Evolutionary conservation across 441 rosid genomes (phyloP).

Genomic region (Pelargonium fulgidum): DNA sequence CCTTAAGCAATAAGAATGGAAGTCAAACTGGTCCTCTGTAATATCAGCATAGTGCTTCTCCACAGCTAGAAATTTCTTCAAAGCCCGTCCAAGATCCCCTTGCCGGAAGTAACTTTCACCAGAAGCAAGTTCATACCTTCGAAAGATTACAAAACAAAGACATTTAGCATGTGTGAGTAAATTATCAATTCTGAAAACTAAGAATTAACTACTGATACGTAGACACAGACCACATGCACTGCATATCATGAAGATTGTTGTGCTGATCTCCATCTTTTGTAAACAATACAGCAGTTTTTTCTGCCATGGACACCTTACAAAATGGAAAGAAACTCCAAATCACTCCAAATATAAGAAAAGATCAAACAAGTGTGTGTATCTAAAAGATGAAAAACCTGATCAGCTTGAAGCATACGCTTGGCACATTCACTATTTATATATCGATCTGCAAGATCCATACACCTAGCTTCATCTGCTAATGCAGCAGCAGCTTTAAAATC

Average conservation of each 20-base stretch:
- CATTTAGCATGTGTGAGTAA: slow-evolving; percentile 4
- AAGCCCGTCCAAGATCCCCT: slow-evolving; percentile 91
- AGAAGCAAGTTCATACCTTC: slow-evolving; percentile 99
- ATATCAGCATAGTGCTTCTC: slow-evolving; percentile 99
- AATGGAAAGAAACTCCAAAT: slow-evolving; percentile 5
- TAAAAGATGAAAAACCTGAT: slow-evolving; percentile 57
- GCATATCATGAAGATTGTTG: slow-evolving; percentile 99
- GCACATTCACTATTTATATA: slow-evolving; percentile 95
- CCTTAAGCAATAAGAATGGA: slow-evolving; percentile 96
- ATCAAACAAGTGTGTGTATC: slow-evolving; percentile 1
- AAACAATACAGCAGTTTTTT: slow-evolving; percentile 91
- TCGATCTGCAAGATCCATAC: slow-evolving; percentile 99
- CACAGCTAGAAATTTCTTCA: slow-evolving; percentile 91
- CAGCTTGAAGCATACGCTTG: slow-evolving; percentile 98
- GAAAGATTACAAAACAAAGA: slow-evolving; percentile 12
- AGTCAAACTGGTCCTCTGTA: slow-evolving; percentile 97
- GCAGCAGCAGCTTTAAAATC: slow-evolving; percentile 88
- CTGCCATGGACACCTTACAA: slow-evolving; percentile 77
- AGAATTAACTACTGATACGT: slow-evolving; percentile 15
- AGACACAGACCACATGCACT: slow-evolving; percentile 96
- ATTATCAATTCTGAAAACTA: slow-evolving; percentile 8
- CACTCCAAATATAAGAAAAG: slow-evolving; percentile 11
- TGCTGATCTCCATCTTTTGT: slow-evolving; percentile 99
- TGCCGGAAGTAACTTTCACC: slow-evolving; percentile 97
- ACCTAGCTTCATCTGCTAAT: slow-evolving; percentile 99